Conservation (phyloP, 441 rosid genomes). For the Omphalea diandra region DNA sequence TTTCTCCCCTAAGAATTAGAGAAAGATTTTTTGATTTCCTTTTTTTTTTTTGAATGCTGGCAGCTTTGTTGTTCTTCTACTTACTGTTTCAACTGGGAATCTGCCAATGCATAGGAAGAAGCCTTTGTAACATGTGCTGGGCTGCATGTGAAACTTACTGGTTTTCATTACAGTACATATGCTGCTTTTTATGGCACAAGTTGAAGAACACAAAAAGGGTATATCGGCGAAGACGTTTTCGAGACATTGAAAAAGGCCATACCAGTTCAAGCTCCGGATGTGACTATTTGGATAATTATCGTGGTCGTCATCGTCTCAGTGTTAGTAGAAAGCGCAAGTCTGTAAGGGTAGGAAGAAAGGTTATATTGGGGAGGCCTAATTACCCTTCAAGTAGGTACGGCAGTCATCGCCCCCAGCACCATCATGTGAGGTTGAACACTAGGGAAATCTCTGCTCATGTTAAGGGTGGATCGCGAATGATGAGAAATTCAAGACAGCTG, state of each 20-base stretch:
- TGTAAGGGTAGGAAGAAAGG: slow-evolving; percentile 21
- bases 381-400: slow-evolving; percentile 6
- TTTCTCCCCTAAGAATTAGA: too few species aligned
- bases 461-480: slow-evolving; percentile 40
- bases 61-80: slow-evolving; percentile 71
- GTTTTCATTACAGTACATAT: slow-evolving; percentile 40
- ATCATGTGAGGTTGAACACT: slow-evolving; percentile 29
- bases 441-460: slow-evolving; percentile 38
- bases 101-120: slow-evolving; percentile 63
- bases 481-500: slow-evolving; percentile 34
- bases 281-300: slow-evolving; percentile 22
- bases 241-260: slow-evolving; percentile 45
- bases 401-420: slow-evolving; percentile 11
- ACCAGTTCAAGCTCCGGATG: slow-evolving; percentile 28
- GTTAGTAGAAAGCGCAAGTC: slow-evolving; percentile 37
- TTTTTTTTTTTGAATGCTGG: not conserved
- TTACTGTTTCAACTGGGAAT: slow-evolving; percentile 70
- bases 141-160: slow-evolving; percentile 60
- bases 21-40: too few species aligned
- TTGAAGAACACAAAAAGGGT: slow-evolving; percentile 49
- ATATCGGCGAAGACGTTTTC: slow-evolving; percentile 25
- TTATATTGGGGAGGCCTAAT: not conserved
- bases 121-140: slow-evolving; percentile 75
- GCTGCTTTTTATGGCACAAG: slow-evolving; percentile 59
- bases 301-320: slow-evolving; percentile 3